Percentiles rank a stretch among this genome's conserved stretches.
Conservation (phyloP, 257 asterid species). For the Jacaranda mimosifolia region DNA sequence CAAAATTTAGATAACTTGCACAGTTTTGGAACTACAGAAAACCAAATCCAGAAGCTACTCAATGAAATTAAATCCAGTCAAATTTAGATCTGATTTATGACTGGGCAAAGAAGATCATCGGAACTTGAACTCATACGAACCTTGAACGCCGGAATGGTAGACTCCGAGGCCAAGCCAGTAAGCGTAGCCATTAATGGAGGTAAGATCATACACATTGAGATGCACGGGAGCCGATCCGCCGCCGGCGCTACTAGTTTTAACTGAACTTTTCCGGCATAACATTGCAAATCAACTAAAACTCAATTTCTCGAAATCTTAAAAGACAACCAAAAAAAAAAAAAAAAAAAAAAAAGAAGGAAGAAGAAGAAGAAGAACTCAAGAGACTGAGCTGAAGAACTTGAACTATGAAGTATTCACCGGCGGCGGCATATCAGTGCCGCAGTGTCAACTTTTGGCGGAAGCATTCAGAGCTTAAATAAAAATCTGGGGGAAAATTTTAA, state of each 20-base stretch:
- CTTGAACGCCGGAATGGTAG: conserved; percentile 90
- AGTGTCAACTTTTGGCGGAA: conserved; percentile 25
- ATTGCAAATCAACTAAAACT: conserved; percentile 41
- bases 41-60: too few relatives aligned
- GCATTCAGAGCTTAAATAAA: conserved; percentile 15
- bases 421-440: conserved; percentile 37
- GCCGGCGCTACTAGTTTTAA: conserved; percentile 56
- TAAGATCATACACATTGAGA: conserved; percentile 81
- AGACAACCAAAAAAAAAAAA: not conserved
- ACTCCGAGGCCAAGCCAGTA: conserved; percentile 93
- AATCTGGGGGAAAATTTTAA: conserved; percentile 27
- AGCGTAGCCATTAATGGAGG: conserved; percentile 79
- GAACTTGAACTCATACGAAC: conserved; percentile 35
- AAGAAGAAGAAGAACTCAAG: not conserved
- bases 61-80: too few relatives aligned
- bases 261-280: conserved; percentile 73
- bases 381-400: not conserved
- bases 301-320: not conserved
- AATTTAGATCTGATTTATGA: not conserved
- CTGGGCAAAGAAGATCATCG: not conserved
- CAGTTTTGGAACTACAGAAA: too few relatives aligned
- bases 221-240: conserved; percentile 79
- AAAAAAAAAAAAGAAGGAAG: too few relatives aligned
- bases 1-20: too few relatives aligned
- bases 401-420: not conserved